A percentile compares a stretch with the other conserved stretches of the same genome.
Evolutionary conservation across 176 grass and related monocot genomes (phyloP).

Genomic region (sorghum (Sorghum bicolor)): DNA sequence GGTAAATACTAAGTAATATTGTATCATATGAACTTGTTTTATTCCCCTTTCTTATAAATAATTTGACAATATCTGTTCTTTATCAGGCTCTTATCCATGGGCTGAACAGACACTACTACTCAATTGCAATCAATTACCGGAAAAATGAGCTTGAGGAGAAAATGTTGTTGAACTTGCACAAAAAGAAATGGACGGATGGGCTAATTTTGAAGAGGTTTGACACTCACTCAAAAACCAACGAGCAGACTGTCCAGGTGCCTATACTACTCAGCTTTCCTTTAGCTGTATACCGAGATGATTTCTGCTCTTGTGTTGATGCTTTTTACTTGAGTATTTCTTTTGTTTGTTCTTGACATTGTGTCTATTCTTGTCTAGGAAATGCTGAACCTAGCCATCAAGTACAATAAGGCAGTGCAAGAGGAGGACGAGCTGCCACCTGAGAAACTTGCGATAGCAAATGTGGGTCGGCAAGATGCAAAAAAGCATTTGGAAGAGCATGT

Average conservation of each 20-base stretch:
- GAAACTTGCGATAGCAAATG: constrained; percentile 94
- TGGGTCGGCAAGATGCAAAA: constrained; percentile 91
- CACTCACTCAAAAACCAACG: constrained; percentile 83
- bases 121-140: constrained; percentile 97
- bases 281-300: not conserved
- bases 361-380: constrained; percentile 65
- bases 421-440: constrained; percentile 95
- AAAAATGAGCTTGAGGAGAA: constrained; percentile 99
- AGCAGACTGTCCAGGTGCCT: constrained; percentile 86
- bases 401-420: constrained; percentile 98
- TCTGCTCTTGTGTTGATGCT: not conserved
- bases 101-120: constrained; percentile 96
- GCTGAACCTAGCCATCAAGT: constrained; percentile 91
- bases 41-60: not conserved
- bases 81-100: constrained; percentile 93
- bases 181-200: constrained; percentile 99
- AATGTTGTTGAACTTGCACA: constrained; percentile 92
- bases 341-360: not conserved
- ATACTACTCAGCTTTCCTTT: not conserved
- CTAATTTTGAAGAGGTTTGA: constrained; percentile 79
- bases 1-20: constrained; percentile 36
- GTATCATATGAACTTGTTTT: not conserved
- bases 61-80: not conserved
- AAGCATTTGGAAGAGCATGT: constrained; percentile 99
- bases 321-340: not conserved